A percentile compares a stretch with the other conserved stretches of the same genome.
Conservation (phyloP, 345 rosid genomes). For the Zanthoxylum bungeanum region DNA sequence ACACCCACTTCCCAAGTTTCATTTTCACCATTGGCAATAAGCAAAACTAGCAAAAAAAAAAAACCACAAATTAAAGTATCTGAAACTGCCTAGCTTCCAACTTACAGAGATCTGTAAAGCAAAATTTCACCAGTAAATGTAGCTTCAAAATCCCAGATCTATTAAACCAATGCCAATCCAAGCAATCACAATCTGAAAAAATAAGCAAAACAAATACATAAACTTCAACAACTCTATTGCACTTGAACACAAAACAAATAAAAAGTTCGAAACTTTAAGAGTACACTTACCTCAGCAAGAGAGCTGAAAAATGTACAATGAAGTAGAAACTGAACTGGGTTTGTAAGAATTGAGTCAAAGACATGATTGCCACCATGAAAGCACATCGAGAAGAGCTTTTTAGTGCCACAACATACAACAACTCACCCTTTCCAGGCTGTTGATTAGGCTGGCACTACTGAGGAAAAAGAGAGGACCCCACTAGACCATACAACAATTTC, state of each 20-base stretch:
- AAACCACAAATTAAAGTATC: too few relatives aligned
- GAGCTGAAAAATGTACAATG: constrained; percentile 14
- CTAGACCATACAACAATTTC: constrained; percentile 18
- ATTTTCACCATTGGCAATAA: constrained; percentile 38
- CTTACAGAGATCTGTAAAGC: constrained; percentile 15
- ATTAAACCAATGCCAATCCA: constrained; percentile 18
- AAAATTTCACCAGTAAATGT: neutral
- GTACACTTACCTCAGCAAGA: constrained; percentile 32
- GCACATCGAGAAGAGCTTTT: constrained; percentile 22
- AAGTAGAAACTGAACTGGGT: constrained; percentile 11
- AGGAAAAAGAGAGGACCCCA: constrained; percentile 39
- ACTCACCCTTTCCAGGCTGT: constrained; percentile 89
- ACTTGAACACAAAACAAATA: constrained; percentile 1
- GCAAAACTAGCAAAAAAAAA: constrained; percentile 24
- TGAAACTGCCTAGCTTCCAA: neutral
- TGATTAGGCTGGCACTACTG: constrained; percentile 68
- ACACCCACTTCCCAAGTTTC: constrained; percentile 33
- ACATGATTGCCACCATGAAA: constrained; percentile 27
- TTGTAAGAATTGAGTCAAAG: constrained; percentile 9
- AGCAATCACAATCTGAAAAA: neutral
- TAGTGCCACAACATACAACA: constrained; percentile 27
- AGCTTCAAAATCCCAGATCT: constrained; percentile 29
- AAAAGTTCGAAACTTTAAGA: constrained; percentile 20
- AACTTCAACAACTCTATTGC: neutral
- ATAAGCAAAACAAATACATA: neutral